Conservation (phyloP, 768 basidiomycete genomes). For the Leccinellum luteum region DNA sequence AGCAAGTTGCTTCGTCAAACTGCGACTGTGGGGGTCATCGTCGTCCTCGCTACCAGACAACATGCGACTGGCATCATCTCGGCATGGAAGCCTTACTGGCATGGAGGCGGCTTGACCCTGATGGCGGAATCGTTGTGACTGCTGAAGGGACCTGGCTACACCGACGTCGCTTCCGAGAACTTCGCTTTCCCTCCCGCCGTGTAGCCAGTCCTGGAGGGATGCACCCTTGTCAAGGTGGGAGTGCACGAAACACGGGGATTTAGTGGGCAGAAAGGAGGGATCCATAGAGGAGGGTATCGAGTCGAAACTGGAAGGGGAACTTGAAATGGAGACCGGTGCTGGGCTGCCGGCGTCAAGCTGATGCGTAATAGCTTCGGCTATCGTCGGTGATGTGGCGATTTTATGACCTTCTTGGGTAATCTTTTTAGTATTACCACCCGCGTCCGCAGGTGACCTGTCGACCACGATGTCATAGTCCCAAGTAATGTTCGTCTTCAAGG, state of each 20-base stretch:
- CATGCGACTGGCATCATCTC: conserved; percentile 16
- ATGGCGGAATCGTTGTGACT: conserved; percentile 11
- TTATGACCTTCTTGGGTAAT: not conserved
- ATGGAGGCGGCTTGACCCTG: conserved; percentile 7
- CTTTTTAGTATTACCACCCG: conserved; percentile 17
- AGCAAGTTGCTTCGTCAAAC: conserved; percentile 87
- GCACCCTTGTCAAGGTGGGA: conserved; percentile 84
- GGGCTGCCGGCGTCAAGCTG: conserved; percentile 5
- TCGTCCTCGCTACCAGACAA: conserved; percentile 45
- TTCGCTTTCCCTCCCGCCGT: conserved; percentile 32
- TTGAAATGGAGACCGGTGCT: conserved; percentile 24
- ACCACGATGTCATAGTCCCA: conserved; percentile 38
- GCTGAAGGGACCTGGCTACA: conserved; percentile 50
- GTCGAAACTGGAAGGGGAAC: conserved; percentile 28
- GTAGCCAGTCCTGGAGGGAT: conserved; percentile 75
- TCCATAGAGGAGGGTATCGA: conserved; percentile 29
- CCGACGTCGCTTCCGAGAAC: conserved; percentile 39
- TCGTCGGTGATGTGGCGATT: conserved; percentile 18
- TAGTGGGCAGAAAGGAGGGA: conserved; percentile 19
- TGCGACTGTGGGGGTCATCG: conserved; percentile 69
- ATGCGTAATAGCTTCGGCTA: conserved; percentile 18
- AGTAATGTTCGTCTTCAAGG: conserved; percentile 33
- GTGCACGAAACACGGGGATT: conserved; percentile 91
- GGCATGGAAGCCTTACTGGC: conserved; percentile 14
- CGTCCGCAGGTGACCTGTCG: conserved; percentile 28